phyloP scores from a whole-genome alignment of 1,139 yeast species.

The Pichia sp. region DNA sequence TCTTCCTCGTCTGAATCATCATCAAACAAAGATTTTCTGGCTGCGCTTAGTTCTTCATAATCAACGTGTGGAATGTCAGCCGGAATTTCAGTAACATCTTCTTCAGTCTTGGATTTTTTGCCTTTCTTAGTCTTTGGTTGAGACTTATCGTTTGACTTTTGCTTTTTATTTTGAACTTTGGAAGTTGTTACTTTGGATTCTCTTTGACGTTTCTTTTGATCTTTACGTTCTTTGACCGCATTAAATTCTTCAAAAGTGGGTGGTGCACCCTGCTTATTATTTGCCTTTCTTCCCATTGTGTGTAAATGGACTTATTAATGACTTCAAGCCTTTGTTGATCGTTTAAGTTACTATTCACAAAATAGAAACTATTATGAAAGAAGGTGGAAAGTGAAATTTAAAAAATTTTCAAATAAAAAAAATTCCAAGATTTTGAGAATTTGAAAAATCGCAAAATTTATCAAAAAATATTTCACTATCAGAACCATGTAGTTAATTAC shows the following conservation, averaged over 20 bases:
- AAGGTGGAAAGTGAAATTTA: neutral
- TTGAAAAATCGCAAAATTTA: constrained; percentile 18
- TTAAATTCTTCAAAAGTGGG: constrained; percentile 82
- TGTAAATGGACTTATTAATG: neutral
- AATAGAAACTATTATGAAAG: neutral
- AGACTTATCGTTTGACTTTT: constrained; percentile 19
- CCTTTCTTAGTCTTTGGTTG: constrained; percentile 26
- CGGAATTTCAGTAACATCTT: constrained; percentile 41
- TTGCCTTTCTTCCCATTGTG: constrained; percentile 84
- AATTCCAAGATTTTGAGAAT: constrained; percentile 11
- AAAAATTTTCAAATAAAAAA: constrained; percentile 3
- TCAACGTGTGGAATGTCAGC: constrained; percentile 59
- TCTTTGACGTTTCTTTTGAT: constrained; percentile 33
- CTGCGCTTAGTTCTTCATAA: constrained; percentile 55
- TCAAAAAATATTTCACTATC: constrained; percentile 1
- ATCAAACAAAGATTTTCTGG: constrained; percentile 74
- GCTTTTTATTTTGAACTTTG: constrained; percentile 22
- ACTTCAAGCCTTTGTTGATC: neutral
- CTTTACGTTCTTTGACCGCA: constrained; percentile 46
- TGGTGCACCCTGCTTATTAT: constrained; percentile 86
- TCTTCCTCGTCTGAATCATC: constrained; percentile 55
- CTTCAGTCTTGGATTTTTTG: constrained; percentile 29
- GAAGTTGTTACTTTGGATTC: constrained; percentile 16
- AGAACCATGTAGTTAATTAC: neutral
- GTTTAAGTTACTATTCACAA: neutral